Base-by-base conservation (phyloP, 2,329 filamentous ascomycete genomes). In the Cercospora janseana region DNA sequence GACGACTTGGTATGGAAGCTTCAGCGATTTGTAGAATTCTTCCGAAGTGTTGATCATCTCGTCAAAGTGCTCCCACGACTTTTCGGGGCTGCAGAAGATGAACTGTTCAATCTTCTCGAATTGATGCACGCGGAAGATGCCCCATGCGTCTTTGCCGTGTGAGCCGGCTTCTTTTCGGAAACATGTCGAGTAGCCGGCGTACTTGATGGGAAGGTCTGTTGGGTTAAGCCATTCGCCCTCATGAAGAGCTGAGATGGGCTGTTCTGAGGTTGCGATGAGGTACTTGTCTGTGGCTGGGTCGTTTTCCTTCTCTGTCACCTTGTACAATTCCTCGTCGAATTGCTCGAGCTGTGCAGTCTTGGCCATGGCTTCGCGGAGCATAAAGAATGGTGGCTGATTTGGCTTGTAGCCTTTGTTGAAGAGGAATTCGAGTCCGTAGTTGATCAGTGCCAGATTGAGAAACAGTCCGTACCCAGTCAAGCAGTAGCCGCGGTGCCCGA, bases 321-420 rank as follows among this genome's bases (percentile, higher is more conserved):
- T 97, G 79, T 98, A 98, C 44, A 98, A 77, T 71, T 97, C 92
- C 70, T 97, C 93, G 66, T 98, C 93, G 65, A 98, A 98, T 65
- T 96, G 88, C 61, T 93, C 90, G 20, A 98, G 82, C 73, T 98
- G 93, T 2, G 93, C 93, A 0, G 93, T 98, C 78, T 97, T 97
- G 54, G 87, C 91, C 93, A 98, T 98, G 69, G 89, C 86, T 43
- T 95, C 88, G 70, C 88, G 87, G 56, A 92, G 80, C 88, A 97
- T 95, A 77, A 98, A 94, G 66, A 89, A 90, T 1, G 91, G 91
- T 1, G 92, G 86, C 66, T 93, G 88, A 48, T 69, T 70, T 21
- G 69, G 64, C 44, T 60, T 66, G 61, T 71, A 71, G 45, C 87
- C 90, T 70, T 85, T 87, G 63, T 81, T 77, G 70, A 82, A 82